Percentiles rank a stretch among this genome's conserved stretches.
phyloP scores from a whole-genome alignment of 352 stramenopile genomes.

The Aphanomyces stellatus region DNA sequence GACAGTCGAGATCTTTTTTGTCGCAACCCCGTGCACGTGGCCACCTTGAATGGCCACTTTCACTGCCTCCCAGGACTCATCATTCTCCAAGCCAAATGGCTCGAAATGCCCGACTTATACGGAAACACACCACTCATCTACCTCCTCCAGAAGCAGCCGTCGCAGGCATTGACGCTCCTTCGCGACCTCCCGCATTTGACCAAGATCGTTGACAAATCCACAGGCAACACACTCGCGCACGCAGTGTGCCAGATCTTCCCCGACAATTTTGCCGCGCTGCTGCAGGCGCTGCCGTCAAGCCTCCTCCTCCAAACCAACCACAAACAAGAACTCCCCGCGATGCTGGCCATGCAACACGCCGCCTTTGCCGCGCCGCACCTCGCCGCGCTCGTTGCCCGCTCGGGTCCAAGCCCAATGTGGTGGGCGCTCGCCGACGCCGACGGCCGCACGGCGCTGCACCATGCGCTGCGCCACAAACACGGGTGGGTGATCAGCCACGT shows the following conservation, averaged over 20 bases:
- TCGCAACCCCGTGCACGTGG: slow-evolving; percentile 7
- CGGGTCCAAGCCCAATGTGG: background rate
- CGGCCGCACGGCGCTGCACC: background rate
- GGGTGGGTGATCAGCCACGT: background rate
- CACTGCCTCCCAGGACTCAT: background rate
- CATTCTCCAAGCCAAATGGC: background rate
- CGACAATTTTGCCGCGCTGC: background rate
- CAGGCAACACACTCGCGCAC: slow-evolving; percentile 5
- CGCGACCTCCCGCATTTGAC: background rate
- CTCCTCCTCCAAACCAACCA: background rate
- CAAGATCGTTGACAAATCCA: background rate
- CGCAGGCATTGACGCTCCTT: background rate
- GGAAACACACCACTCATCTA: background rate
- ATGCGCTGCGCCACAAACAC: background rate
- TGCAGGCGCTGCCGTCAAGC: background rate
- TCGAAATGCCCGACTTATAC: background rate
- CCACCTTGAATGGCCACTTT: background rate
- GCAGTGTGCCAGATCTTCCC: background rate
- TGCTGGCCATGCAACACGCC: background rate
- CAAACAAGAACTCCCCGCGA: background rate
- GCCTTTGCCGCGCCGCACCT: background rate
- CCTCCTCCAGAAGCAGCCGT: background rate
- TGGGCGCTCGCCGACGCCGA: background rate
- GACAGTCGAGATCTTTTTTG: background rate
- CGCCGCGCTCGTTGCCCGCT: background rate